Conservation (phyloP, 768 basidiomycete genomes). For the Lactarius evosmus region DNA sequence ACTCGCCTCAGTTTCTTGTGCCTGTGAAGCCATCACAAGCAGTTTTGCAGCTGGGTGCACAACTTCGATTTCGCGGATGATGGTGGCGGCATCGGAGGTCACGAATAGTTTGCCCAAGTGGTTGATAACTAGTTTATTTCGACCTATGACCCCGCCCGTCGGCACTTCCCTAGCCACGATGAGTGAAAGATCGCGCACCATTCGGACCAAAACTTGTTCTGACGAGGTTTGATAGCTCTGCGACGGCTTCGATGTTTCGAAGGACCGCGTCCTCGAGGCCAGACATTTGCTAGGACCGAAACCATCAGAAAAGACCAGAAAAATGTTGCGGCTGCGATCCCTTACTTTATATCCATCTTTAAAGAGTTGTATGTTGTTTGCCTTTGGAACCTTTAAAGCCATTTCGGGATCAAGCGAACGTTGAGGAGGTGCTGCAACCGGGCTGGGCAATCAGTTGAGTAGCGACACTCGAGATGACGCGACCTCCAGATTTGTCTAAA, state of each 20-base stretch:
- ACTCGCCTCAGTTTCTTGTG: slow-evolving; percentile 89
- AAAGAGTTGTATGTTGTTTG: slow-evolving; percentile 86
- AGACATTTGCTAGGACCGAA: slow-evolving; percentile 56
- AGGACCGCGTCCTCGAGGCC: slow-evolving; percentile 97
- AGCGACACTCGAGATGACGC: background rate
- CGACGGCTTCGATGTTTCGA: slow-evolving; percentile 94
- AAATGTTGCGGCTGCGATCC: background rate
- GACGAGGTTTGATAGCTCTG: slow-evolving; percentile 91
- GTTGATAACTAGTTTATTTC: slow-evolving; percentile 98
- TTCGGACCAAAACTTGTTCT: slow-evolving; percentile 96
- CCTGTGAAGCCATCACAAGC: slow-evolving; percentile 98
- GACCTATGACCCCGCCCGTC: slow-evolving; percentile 46
- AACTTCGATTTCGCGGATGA: slow-evolving; percentile 96
- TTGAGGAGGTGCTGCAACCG: background rate
- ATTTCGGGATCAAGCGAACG: slow-evolving; percentile 40
- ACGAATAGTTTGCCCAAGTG: slow-evolving; percentile 95
- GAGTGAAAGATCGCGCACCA: slow-evolving; percentile 50
- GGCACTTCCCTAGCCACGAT: background rate
- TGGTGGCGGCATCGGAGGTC: slow-evolving; percentile 98
- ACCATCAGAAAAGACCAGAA: background rate
- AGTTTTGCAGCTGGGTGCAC: slow-evolving; percentile 98
- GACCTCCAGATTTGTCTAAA: background rate
- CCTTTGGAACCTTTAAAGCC: slow-evolving; percentile 93
- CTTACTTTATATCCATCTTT: slow-evolving; percentile 94
- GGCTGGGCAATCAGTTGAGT: background rate